These are phyloP conservation scores for Boletus pseudopeckii DNA, from an alignment of 768 basidiomycete genomes.

Conservation along the genomic window DNA sequence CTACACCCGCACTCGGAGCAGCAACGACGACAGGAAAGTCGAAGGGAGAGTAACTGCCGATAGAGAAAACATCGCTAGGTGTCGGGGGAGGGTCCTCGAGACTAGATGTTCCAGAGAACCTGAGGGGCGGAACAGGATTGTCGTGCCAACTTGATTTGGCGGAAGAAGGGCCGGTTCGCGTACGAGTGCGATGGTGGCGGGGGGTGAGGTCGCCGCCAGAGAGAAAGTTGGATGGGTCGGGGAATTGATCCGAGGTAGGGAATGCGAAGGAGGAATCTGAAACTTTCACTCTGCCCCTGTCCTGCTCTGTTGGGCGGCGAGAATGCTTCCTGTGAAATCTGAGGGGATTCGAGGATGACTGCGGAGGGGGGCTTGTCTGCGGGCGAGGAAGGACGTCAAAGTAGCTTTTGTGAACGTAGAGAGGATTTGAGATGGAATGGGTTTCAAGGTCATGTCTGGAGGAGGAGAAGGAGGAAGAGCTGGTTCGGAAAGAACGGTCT, in stretches of 20 bases:
- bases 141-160: constrained; percentile 41
- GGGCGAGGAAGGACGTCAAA: constrained; percentile 47
- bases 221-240: constrained; percentile 26
- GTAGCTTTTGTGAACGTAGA: constrained; percentile 34
- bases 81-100: constrained; percentile 76
- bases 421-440: constrained; percentile 13
- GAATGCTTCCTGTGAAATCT: constrained; percentile 21
- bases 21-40: constrained; percentile 67
- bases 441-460: constrained; percentile 48
- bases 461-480: constrained; percentile 63
- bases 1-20: constrained; percentile 75
- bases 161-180: constrained; percentile 56
- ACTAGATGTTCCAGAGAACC: constrained; percentile 68
- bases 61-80: constrained; percentile 46
- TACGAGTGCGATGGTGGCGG: constrained; percentile 46
- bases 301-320: constrained; percentile 24
- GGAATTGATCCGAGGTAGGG: constrained; percentile 25
- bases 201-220: constrained; percentile 32
- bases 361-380: constrained; percentile 36
- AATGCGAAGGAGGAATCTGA: constrained; percentile 27
- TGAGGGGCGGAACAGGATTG: constrained; percentile 47
- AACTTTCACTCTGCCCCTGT: constrained; percentile 26
- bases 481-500: constrained; percentile 46
- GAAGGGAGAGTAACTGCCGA: constrained; percentile 28
- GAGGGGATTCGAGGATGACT: constrained; percentile 15